These are phyloP conservation scores for Candida koratica DNA, from an alignment of 805 yeast species.

Conservation along the genomic window DNA sequence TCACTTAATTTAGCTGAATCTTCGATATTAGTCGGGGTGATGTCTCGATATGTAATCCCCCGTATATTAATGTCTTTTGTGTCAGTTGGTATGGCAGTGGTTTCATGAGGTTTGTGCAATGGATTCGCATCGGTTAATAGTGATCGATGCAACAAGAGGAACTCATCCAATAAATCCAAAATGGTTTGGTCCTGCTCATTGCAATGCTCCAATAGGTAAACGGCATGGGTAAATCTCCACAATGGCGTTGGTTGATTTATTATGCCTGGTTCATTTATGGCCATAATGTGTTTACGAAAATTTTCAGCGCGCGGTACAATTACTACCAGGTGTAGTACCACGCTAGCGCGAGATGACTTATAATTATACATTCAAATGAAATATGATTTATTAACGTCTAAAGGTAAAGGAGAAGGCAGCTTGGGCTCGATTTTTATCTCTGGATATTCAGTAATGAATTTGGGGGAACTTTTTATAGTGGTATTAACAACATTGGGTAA, in stretches of 20 bases:
- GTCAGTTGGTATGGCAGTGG: constrained; percentile 3
- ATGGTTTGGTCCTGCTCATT: constrained; percentile 30
- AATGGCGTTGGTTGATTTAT: constrained; percentile 32
- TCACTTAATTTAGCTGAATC: constrained; percentile 40
- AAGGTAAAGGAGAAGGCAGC: constrained; percentile 8
- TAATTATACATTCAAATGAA: too few species aligned
- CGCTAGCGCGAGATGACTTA: too few species aligned
- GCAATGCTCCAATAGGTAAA: constrained; percentile 27
- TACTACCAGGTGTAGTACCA: too few species aligned
- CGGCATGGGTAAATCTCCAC: constrained; percentile 41
- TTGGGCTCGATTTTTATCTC: not conserved
- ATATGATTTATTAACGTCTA: constrained; percentile 7
- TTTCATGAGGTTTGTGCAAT: constrained; percentile 15
- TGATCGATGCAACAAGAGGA: constrained; percentile 28
- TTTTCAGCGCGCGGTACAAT: too few species aligned
- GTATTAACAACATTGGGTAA: constrained; percentile 37
- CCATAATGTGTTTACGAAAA: too few species aligned
- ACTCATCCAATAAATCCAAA: constrained; percentile 38
- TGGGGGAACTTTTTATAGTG: constrained; percentile 30
- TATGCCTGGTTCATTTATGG: too few species aligned
- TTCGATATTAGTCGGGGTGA: constrained; percentile 30
- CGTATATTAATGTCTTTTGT: constrained; percentile 37
- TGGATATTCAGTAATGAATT: constrained; percentile 19
- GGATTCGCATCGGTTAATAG: constrained; percentile 32
- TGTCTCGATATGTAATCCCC: constrained; percentile 34